Evolutionary conservation across 306 rosid genomes (phyloP).

Genomic region (Citrullus mucosospermus): DNA sequence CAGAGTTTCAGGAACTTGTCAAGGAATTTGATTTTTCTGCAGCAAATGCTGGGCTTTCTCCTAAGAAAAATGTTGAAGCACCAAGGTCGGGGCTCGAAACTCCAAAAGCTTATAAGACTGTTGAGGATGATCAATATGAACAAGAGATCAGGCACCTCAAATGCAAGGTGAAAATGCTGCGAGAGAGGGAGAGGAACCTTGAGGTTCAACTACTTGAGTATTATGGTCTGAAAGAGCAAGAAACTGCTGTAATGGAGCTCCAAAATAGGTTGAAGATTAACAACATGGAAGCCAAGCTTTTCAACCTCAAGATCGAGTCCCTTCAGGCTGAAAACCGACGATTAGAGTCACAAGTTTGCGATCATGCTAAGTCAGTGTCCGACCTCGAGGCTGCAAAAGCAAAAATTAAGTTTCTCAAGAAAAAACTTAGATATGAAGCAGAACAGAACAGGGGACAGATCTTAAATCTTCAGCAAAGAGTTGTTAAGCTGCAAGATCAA

Average conservation of each 20-base stretch:
- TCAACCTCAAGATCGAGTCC: conserved; percentile 57
- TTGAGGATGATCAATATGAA: conserved; percentile 42
- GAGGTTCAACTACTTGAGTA: conserved; percentile 77
- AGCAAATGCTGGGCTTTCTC: conserved; percentile 21
- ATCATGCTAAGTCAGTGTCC: conserved; percentile 31
- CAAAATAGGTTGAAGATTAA: conserved; percentile 64
- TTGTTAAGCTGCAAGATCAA: conserved; percentile 47
- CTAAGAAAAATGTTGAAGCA: conserved; percentile 30
- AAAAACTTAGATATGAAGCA: conserved; percentile 59
- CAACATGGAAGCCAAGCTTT: conserved; percentile 68
- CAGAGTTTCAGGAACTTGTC: conserved; percentile 36
- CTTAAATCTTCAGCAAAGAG: conserved; percentile 42
- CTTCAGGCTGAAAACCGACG: conserved; percentile 53
- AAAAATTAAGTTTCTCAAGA: conserved; percentile 53
- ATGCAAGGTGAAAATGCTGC: conserved; percentile 47
- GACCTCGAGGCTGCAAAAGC: conserved; percentile 66
- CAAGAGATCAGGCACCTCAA: conserved; percentile 50
- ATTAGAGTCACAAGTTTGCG: conserved; percentile 37
- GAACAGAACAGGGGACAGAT: conserved; percentile 63
- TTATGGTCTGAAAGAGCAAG: conserved; percentile 81
- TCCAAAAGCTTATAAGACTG: conserved; percentile 23
- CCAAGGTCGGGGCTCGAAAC: conserved; percentile 24
- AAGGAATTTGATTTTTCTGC: conserved; percentile 34
- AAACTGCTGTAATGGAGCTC: conserved; percentile 68
- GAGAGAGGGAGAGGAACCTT: conserved; percentile 63